Evolutionary conservation across 257 asterid genomes (phyloP).

Genomic region (Solanum ossicruentum): DNA sequence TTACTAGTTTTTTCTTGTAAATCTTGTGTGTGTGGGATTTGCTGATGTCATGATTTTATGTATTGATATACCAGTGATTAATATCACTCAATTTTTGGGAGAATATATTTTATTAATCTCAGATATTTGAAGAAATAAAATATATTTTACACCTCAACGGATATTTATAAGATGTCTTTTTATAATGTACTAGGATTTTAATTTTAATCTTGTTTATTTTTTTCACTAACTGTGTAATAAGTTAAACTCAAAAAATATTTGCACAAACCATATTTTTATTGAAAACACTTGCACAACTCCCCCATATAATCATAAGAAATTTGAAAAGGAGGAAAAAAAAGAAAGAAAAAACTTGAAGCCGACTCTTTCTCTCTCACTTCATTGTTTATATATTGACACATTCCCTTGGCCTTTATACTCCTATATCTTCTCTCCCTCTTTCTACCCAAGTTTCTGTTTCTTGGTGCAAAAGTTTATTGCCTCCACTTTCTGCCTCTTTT

Average conservation of each 20-base stretch:
- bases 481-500: background rate
- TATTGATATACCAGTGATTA: too few relatives aligned
- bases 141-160: too few relatives aligned
- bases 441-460: background rate
- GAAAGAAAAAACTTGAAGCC: background rate
- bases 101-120: too few relatives aligned
- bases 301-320: background rate
- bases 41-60: too few relatives aligned
- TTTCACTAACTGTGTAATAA: background rate
- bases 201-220: too few relatives aligned
- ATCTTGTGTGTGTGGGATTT: too few relatives aligned
- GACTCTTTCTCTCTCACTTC: conserved; percentile 9
- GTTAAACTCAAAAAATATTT: background rate
- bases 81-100: too few relatives aligned
- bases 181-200: too few relatives aligned
- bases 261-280: background rate
- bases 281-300: background rate
- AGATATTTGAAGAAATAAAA: too few relatives aligned
- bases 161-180: background rate
- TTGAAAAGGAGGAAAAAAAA: background rate
- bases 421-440: background rate
- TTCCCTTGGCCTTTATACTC: background rate
- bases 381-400: conserved; percentile 15
- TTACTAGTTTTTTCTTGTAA: too few relatives aligned
- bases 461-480: conserved; percentile 6